phyloP scores from a whole-genome alignment of 441 rosid species.

The Theobroma grandiflorum region DNA sequence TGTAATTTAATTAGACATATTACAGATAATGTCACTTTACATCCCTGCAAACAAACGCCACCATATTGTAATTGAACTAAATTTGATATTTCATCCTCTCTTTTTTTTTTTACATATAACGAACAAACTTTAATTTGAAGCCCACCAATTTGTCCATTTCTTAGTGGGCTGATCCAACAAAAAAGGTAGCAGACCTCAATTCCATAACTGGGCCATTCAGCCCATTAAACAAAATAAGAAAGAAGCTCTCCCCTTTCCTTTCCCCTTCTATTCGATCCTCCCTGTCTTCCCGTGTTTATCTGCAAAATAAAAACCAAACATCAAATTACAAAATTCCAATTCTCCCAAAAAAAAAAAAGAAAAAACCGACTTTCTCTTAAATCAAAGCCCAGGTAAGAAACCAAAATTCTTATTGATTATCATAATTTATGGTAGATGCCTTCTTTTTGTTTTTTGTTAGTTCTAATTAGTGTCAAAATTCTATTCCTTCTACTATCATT shows the following conservation, averaged over 20 bases:
- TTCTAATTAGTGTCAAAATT: background rate
- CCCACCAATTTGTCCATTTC: background rate
- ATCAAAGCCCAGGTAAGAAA: constrained; percentile 8
- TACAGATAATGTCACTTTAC: too few species aligned
- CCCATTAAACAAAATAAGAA: background rate
- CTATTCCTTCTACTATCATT: background rate
- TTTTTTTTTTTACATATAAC: background rate
- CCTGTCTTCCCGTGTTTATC: background rate
- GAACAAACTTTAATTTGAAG: too few species aligned
- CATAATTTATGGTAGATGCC: background rate
- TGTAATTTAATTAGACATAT: too few species aligned
- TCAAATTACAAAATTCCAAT: background rate
- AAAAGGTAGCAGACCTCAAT: background rate
- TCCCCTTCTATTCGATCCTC: background rate
- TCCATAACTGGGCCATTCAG: background rate
- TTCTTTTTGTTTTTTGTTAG: background rate
- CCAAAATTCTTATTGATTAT: too few species aligned
- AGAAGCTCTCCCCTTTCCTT: background rate
- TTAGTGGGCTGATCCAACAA: background rate
- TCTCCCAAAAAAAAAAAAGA: background rate
- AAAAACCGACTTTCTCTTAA: background rate
- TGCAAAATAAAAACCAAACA: background rate
- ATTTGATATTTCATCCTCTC: too few species aligned
- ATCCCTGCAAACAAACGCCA: too few species aligned
- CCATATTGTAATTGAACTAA: too few species aligned